A percentile compares a stretch with the other conserved stretches of the same genome.
Evolutionary conservation across 73 alveolate species (phyloP).

Genomic region (Stentor coeruleus): DNA sequence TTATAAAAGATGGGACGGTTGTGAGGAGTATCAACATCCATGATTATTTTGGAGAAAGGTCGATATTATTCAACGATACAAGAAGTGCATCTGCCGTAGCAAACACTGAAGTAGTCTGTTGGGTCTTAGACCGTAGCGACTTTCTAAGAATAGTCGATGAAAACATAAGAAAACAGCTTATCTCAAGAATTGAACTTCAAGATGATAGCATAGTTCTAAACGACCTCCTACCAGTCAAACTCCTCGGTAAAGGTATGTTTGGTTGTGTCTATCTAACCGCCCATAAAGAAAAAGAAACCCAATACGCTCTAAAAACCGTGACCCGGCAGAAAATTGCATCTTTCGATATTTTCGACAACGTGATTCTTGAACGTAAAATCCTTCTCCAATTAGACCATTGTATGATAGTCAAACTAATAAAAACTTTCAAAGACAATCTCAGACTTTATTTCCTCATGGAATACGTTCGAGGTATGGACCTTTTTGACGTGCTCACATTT

Average conservation of each 20-base stretch:
- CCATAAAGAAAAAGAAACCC: neutral
- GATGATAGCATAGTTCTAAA: neutral
- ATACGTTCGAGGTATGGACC: neutral
- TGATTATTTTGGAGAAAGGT: neutral
- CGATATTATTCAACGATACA: neutral
- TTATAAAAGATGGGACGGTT: neutral
- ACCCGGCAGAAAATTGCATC: neutral
- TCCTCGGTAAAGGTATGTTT: neutral
- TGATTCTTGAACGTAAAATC: neutral
- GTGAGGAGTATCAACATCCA: neutral
- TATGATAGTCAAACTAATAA: neutral
- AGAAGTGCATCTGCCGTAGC: neutral
- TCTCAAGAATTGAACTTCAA: neutral
- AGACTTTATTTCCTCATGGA: slow-evolving; percentile 19
- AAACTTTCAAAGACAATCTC: neutral
- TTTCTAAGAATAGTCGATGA: neutral
- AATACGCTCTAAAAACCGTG: slow-evolving; percentile 1
- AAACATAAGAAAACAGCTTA: neutral
- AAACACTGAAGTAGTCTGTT: neutral
- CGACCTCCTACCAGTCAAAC: neutral
- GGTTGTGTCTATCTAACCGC: neutral
- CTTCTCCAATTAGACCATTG: slow-evolving; percentile 14
- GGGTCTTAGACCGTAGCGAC: neutral
- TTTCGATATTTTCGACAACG: neutral
- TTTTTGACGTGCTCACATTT: neutral